A percentile compares a stretch with the other conserved stretches of the same genome.
These are phyloP conservation scores for Ceratocystis variospora DNA, from an alignment of 2,329 filamentous ascomycete genomes.

Conservation along the genomic window DNA sequence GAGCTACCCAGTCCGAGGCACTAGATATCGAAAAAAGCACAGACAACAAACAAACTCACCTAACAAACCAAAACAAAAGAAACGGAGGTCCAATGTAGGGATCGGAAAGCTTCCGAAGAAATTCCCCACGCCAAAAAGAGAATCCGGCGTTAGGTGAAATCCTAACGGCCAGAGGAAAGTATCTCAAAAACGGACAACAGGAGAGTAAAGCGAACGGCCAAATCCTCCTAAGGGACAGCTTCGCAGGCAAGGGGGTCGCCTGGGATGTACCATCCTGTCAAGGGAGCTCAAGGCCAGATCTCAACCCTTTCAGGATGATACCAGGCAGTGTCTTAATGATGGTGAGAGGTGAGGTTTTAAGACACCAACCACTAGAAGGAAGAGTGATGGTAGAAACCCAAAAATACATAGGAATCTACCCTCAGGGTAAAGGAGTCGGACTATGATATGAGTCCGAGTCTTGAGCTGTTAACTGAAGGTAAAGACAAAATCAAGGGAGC, in stretches of 20 bases:
- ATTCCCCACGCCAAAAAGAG: neutral
- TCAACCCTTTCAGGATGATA: neutral
- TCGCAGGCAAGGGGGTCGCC: neutral
- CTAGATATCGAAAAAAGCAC: neutral
- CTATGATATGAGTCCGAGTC: neutral
- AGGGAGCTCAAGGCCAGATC: neutral
- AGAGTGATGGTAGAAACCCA: neutral
- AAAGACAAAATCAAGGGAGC: neutral
- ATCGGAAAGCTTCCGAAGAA: neutral
- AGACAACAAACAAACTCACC: neutral
- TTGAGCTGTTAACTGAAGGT: neutral
- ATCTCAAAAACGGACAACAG: neutral
- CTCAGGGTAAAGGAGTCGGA: neutral
- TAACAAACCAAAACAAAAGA: neutral
- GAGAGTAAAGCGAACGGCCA: neutral
- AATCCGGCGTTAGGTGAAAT: too few relatives aligned
- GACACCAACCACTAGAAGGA: neutral
- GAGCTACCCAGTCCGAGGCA: neutral
- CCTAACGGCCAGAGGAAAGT: too few relatives aligned
- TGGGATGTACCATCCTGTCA: neutral
- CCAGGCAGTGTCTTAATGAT: neutral
- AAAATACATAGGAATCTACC: neutral
- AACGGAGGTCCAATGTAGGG: neutral
- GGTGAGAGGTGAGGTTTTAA: neutral
- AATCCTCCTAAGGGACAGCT: neutral